phyloP scores from a whole-genome alignment of 345 rosid species.

The Arabis hirsuta region DNA sequence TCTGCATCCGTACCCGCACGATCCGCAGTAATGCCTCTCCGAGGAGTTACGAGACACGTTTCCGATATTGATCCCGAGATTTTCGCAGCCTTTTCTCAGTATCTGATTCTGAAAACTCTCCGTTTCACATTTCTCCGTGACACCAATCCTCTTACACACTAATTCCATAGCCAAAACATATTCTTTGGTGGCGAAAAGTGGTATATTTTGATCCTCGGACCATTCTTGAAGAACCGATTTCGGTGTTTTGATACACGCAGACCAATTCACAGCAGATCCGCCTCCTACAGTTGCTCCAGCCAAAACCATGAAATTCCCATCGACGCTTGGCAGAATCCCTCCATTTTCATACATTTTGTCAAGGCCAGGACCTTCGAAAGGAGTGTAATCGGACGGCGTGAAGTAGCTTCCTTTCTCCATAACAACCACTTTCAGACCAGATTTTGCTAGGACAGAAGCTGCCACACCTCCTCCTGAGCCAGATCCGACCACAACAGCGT shows the following conservation, averaged over 20 bases:
- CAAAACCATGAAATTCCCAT: conserved; percentile 48
- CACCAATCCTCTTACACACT: conserved; percentile 74
- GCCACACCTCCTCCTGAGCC: conserved; percentile 98
- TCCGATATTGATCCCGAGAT: conserved; percentile 61
- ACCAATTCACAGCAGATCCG: conserved; percentile 92
- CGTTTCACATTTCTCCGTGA: conserved; percentile 57
- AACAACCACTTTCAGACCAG: conserved; percentile 74
- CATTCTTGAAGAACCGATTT: conserved; percentile 67
- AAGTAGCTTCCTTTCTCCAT: conserved; percentile 87
- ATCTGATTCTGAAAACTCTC: conserved; percentile 81
- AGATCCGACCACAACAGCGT: conserved; percentile 76
- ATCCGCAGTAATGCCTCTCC: conserved; percentile 76
- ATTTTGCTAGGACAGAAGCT: conserved; percentile 72
- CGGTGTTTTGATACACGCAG: conserved; percentile 83
- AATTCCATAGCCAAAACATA: conserved; percentile 67
- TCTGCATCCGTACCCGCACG: conserved; percentile 81
- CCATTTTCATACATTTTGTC: conserved; percentile 68
- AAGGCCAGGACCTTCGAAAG: conserved; percentile 66
- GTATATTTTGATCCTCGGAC: conserved; percentile 55
- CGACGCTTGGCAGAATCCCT: conserved; percentile 55
- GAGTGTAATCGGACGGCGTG: conserved; percentile 55
- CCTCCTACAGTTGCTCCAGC: conserved; percentile 93
- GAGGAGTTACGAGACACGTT: conserved; percentile 73
- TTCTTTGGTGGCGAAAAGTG: conserved; percentile 53
- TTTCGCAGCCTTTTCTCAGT: conserved; percentile 76